Evolutionary conservation across 805 yeast genomes (phyloP).

Genomic region (Candida bentonensis): DNA sequence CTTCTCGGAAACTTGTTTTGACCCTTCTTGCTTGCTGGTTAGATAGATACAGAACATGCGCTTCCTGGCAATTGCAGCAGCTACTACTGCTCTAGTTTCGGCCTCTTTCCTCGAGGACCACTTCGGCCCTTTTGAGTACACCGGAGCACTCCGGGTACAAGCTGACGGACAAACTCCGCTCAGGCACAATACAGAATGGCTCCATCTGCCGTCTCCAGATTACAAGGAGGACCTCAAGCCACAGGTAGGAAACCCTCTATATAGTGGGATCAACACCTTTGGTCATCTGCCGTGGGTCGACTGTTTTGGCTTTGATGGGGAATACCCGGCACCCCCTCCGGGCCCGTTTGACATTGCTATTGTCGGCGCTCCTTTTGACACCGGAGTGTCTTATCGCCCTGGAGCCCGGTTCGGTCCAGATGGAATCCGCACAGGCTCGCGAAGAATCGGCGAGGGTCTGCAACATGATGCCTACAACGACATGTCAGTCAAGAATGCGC

Average conservation of each 20-base stretch:
- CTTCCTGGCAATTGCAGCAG: too few species aligned
- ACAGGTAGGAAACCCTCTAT: conserved; percentile 18
- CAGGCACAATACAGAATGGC: neutral
- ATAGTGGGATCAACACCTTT: conserved; percentile 40
- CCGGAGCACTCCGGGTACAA: neutral
- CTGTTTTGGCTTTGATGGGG: conserved; percentile 26
- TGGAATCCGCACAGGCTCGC: conserved; percentile 30
- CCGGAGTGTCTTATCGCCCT: conserved; percentile 37
- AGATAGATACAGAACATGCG: too few species aligned
- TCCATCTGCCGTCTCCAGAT: conserved; percentile 1
- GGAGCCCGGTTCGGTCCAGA: conserved; percentile 42
- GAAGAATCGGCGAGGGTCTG: conserved; percentile 18
- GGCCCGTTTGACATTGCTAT: conserved; percentile 32
- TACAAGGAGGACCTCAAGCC: neutral
- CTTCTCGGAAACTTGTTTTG: too few species aligned
- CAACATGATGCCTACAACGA: conserved; percentile 41
- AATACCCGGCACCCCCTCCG: conserved; percentile 22
- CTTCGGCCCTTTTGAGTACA: neutral
- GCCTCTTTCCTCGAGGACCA: neutral
- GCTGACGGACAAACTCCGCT: neutral
- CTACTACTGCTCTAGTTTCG: too few species aligned
- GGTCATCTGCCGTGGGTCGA: conserved; percentile 34
- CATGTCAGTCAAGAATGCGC: conserved; percentile 23
- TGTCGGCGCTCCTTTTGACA: conserved; percentile 43
- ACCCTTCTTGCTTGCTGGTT: too few species aligned